Evolutionary conservation across 108 stramenopile species (phyloP).

Genomic region (Phaeodactylum tricornutum): DNA sequence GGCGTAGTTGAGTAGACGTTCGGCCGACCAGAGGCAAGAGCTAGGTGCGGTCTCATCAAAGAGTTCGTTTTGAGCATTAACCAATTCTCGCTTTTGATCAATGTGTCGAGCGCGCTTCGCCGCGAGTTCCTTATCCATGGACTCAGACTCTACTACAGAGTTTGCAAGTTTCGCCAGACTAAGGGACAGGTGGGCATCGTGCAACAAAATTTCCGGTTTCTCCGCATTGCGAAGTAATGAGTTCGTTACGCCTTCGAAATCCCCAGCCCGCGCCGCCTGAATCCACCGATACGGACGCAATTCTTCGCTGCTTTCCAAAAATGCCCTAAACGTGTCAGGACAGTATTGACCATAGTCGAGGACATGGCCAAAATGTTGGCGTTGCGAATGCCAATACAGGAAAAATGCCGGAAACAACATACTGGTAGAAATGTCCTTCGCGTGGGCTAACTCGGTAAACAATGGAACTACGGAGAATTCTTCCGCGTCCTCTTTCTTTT

Average conservation of each 20-base stretch:
- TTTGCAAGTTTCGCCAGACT: conserved; percentile 9
- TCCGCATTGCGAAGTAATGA: background rate
- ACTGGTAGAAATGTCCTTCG: background rate
- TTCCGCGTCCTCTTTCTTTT: background rate
- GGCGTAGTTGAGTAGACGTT: background rate
- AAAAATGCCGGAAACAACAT: conserved; percentile 3
- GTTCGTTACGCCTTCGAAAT: background rate
- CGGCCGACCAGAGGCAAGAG: conserved; percentile 1
- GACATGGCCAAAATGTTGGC: background rate
- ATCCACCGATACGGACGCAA: conserved; percentile 12
- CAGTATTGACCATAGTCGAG: conserved; percentile 6
- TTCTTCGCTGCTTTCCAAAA: background rate
- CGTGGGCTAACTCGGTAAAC: background rate
- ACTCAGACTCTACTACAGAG: background rate
- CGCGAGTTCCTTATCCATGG: background rate
- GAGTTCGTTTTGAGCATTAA: conserved; percentile 4
- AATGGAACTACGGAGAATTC: background rate
- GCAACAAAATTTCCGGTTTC: background rate
- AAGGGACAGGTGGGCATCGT: background rate
- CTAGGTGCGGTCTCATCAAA: background rate
- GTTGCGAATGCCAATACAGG: conserved; percentile 6
- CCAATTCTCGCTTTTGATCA: conserved; percentile 2
- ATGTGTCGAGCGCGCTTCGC: background rate
- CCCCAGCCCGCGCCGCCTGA: background rate
- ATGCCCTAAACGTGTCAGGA: background rate